Percentiles rank a stretch among this genome's conserved stretches.
Evolutionary conservation across 768 basidiomycete species (phyloP).

Genomic region (Rhizopogon sp.): DNA sequence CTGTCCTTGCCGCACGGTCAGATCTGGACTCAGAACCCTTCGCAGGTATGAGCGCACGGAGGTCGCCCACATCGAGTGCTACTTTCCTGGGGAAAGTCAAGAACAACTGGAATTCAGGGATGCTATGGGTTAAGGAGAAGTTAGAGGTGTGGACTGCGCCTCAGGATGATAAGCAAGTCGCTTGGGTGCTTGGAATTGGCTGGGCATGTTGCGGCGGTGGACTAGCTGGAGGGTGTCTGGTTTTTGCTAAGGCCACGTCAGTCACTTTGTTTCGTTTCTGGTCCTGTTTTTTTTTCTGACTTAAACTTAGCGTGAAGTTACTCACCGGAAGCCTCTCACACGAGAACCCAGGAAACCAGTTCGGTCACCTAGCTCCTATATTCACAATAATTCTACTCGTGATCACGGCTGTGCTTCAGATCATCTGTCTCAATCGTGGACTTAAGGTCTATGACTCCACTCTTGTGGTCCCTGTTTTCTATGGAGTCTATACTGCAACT

Average conservation of each 20-base stretch:
- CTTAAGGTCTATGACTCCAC: constrained; percentile 89
- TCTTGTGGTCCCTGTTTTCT: constrained; percentile 91
- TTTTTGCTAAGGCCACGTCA: constrained; percentile 60
- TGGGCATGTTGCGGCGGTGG: constrained; percentile 95
- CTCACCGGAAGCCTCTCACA: constrained; percentile 74
- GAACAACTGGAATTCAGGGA: constrained; percentile 38
- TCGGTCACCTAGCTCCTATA: constrained; percentile 76
- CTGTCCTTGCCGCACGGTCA: constrained; percentile 61
- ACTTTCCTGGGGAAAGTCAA: constrained; percentile 30
- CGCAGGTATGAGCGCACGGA: constrained; percentile 32
- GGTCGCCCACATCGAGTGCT: constrained; percentile 8
- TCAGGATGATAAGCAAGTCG: constrained; percentile 79
- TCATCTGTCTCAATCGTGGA: constrained; percentile 87
- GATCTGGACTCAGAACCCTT: constrained; percentile 64
- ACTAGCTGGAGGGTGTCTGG: constrained; percentile 82
- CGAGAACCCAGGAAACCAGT: constrained; percentile 81
- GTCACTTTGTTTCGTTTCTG: constrained; percentile 5
- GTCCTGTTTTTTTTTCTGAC: constrained; percentile 6
- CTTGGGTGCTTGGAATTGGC: constrained; percentile 88
- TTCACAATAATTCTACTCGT: constrained; percentile 61
- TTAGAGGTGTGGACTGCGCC: constrained; percentile 73
- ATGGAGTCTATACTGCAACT: constrained; percentile 83
- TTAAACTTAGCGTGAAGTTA: constrained; percentile 60
- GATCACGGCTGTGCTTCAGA: constrained; percentile 81
- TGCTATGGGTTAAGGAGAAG: constrained; percentile 52